Conservation (phyloP, 768 basidiomycete genomes). For the Suillus spraguei region DNA sequence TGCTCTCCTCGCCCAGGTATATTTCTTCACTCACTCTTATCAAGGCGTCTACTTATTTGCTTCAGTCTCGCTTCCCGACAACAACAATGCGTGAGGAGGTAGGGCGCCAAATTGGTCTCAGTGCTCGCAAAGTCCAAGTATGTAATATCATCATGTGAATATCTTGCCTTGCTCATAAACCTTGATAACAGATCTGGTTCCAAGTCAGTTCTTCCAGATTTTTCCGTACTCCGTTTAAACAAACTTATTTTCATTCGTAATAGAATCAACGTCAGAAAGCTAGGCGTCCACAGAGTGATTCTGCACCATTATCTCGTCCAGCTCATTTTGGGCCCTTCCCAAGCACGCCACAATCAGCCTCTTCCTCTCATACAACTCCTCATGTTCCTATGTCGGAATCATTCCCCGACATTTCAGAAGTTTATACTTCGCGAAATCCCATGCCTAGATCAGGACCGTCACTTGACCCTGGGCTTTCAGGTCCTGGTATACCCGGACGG, state of each 20-base stretch:
- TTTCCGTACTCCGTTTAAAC: conserved; percentile 12
- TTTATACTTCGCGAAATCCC: conserved; percentile 17
- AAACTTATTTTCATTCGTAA: conserved; percentile 19
- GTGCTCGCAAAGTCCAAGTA: conserved; percentile 89
- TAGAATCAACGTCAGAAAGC: conserved; percentile 91
- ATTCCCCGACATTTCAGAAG: conserved; percentile 17
- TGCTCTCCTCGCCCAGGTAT: conserved; percentile 82
- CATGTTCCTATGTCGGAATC: conserved; percentile 4
- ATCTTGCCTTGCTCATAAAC: conserved; percentile 15
- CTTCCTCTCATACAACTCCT: conserved; percentile 23
- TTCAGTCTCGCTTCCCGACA: conserved; percentile 85
- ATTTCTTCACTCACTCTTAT: conserved; percentile 8
- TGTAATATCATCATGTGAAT: conserved; percentile 30
- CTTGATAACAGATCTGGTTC: conserved; percentile 75
- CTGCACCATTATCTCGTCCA: conserved; percentile 51
- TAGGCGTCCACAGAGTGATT: conserved; percentile 69
- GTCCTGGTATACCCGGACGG: conserved; percentile 57
- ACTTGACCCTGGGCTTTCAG: conserved; percentile 45
- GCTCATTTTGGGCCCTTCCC: conserved; percentile 68
- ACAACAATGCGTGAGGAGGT: conserved; percentile 89
- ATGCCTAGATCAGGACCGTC: conserved; percentile 26
- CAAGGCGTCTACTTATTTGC: not conserved
- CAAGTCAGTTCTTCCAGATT: conserved; percentile 54
- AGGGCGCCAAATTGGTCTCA: conserved; percentile 84
- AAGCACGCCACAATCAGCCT: conserved; percentile 40